Percentiles rank a stretch among this genome's conserved stretches.
These are phyloP conservation scores for Tylopilus orsonianus DNA, from an alignment of 1,284 basidiomycete genomes.

Conservation along the genomic window DNA sequence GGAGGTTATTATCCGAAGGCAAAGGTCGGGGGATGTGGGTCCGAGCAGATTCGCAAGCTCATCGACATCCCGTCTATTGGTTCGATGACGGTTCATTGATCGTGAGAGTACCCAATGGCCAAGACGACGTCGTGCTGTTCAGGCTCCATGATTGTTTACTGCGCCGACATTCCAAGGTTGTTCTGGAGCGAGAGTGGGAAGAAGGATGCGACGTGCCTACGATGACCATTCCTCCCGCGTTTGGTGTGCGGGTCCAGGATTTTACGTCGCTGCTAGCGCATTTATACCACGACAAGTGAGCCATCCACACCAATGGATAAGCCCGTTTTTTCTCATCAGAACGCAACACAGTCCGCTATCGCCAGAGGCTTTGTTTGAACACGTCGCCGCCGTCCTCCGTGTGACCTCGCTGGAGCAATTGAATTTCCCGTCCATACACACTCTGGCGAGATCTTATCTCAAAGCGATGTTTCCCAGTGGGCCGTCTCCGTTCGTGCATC, in stretches of 20 bases:
- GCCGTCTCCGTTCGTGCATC: constrained; percentile 38
- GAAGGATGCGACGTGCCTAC: constrained; percentile 16
- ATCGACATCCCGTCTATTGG: constrained; percentile 52
- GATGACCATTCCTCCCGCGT: constrained; percentile 36
- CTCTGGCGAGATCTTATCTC: constrained; percentile 42
- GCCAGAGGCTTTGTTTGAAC: constrained; percentile 41
- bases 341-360: constrained; percentile 47
- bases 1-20: constrained; percentile 4
- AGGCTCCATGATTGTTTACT: constrained; percentile 55
- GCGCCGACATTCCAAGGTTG: constrained; percentile 44
- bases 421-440: constrained; percentile 53
- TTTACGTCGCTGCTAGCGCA: constrained; percentile 56
- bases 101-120: constrained; percentile 36
- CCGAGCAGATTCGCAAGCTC: not conserved
- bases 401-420: constrained; percentile 53
- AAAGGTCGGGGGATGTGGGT: constrained; percentile 1
- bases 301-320: constrained; percentile 14
- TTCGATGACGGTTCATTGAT: constrained; percentile 61
- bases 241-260: constrained; percentile 43
- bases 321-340: not conserved
- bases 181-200: constrained; percentile 6
- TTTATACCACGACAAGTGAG: constrained; percentile 66
- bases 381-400: constrained; percentile 51
- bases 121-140: constrained; percentile 41
- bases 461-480: constrained; percentile 44